Evolutionary conservation across 805 yeast genomes (phyloP), one percentile per base, ranked within the genome.

Genomic region (Saccharomycopsis sp.): DNA sequence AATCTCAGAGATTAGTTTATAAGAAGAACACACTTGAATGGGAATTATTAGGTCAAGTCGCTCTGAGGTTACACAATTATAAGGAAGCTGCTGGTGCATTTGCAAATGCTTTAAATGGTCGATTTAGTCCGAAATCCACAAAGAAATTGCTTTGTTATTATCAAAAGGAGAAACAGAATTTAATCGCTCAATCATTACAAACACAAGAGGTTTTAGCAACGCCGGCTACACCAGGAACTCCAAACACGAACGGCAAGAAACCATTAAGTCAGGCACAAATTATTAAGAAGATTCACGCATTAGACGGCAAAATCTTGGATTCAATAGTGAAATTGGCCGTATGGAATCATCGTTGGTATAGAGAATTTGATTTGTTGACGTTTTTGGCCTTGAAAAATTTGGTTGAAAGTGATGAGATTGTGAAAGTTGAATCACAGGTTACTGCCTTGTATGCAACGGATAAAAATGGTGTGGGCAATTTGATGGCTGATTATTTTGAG

Each of bases 281-380:
- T n/a, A 51, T 57, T 21, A 61, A 68, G 45, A 62, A 65, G 22
- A 58, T 71, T 21, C 63, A 60, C 40, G 67, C 63, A 43, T 59
- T 75, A 41, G 60, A 59, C 41, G 57, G 54, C 17, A 68, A 71
- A 51, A 76, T 86, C 9, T 67, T 89, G 48, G 87, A 82, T 46
- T 66, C 81, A 19, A 64, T 79, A 45, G 85, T 89, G 28, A 84
- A 83, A 56, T 66, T 93, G 43, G 66, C 82, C n/a, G 95, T 93
- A n/a, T 94, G 97, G 97, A 84, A 87, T 59, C 97, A 89, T 62
- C 77, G 98, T 58, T 93, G 98, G 98, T 94, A 90, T 65, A 75
- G 81, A 52, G 96, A 90, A 53, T 90, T 88, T 58, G 80, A 94
- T 6, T 85, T 94, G 17, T 67, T 68, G 39, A 66, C 87, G 39